Base-by-base conservation (phyloP, 352 stramenopile species). In the Phytophthora brassicae region DNA sequence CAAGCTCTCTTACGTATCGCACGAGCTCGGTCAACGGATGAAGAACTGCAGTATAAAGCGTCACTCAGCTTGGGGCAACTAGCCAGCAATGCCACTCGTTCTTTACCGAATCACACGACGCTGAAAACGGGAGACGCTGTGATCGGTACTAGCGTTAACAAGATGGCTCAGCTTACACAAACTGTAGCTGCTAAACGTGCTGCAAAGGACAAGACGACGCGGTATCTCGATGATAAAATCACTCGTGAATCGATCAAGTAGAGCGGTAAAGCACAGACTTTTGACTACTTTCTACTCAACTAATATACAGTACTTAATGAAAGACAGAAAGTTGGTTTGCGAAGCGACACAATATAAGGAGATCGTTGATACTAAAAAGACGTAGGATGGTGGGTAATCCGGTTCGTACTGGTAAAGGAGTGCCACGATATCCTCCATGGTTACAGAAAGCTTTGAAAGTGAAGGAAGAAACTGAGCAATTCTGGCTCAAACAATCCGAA, bases 31-130 rank as follows among this genome's bases (percentile, higher is more conserved):
- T 90, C 84, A 3, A 97, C 91, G 0, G 93, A 98, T 68, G 93
- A 98, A 50, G 88, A 98, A 66, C 72, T 98, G 31, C 85, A 98
- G 68, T 98, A 98, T 84, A 98, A 98, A 81, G 92, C 94, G 5
- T 95, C 92, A 13, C 74, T 98, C 7, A 96, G 88, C 52, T 81
- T 98, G 13, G 95, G 95, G 3, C 87, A 97, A 45, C 65, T 98
- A n/a, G 94, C 92, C 6, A 95, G 85, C 47, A 98, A 98, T 44
- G 77, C 88, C n/a, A 92, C 87, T 57, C 72, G 85, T 35, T 80
- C 92, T 41, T 56, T 96, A 44, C 80, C 82, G 3, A 83, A 78
- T 54, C 75, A 91, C 29, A 84, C 79, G 13, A 82, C 77, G 5
- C 35, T 88, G 28, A 56, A 66, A 11, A 66, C 64, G 0, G 42